Evolutionary conservation across 139 green algal species (phyloP).

Genomic region (Eudorina sp.): DNA sequence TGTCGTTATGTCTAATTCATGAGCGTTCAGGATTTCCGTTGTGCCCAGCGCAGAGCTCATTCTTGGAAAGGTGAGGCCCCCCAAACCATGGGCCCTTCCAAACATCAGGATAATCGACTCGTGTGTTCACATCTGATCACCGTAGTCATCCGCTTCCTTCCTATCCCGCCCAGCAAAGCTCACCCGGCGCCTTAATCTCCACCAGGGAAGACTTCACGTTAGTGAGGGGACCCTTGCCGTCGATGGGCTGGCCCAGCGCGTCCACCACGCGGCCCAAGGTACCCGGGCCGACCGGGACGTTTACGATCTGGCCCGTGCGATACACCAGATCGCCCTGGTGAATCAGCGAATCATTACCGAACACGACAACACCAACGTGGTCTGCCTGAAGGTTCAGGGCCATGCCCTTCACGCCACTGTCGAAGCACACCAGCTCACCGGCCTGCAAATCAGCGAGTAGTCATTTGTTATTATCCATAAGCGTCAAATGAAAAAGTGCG

Average conservation of each 20-base stretch:
- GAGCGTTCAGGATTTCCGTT: too few relatives aligned
- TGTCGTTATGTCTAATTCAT: too few relatives aligned
- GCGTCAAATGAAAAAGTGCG: not conserved
- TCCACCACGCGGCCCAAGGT: constrained; percentile 91
- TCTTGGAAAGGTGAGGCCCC: too few relatives aligned
- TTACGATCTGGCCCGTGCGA: constrained; percentile 91
- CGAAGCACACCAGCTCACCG: constrained; percentile 94
- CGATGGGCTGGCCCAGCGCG: constrained; percentile 89
- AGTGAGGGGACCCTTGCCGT: constrained; percentile 86
- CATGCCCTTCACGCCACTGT: constrained; percentile 89
- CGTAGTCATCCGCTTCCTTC: too few relatives aligned
- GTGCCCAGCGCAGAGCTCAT: too few relatives aligned
- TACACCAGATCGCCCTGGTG: constrained; percentile 90
- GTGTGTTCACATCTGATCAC: too few relatives aligned
- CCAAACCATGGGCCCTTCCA: too few relatives aligned
- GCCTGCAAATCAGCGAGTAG: constrained; percentile 57
- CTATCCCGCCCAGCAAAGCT: not conserved
- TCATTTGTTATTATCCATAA: not conserved
- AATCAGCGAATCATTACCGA: constrained; percentile 87
- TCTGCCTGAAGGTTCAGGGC: constrained; percentile 93
- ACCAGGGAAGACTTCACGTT: constrained; percentile 76
- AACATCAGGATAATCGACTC: too few relatives aligned
- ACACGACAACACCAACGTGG: constrained; percentile 94
- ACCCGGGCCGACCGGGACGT: constrained; percentile 89
- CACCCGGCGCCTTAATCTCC: constrained; percentile 87